These are phyloP conservation scores for Tetramitus jugosus DNA, from an alignment of 208 protist genomes.

Conservation along the genomic window DNA sequence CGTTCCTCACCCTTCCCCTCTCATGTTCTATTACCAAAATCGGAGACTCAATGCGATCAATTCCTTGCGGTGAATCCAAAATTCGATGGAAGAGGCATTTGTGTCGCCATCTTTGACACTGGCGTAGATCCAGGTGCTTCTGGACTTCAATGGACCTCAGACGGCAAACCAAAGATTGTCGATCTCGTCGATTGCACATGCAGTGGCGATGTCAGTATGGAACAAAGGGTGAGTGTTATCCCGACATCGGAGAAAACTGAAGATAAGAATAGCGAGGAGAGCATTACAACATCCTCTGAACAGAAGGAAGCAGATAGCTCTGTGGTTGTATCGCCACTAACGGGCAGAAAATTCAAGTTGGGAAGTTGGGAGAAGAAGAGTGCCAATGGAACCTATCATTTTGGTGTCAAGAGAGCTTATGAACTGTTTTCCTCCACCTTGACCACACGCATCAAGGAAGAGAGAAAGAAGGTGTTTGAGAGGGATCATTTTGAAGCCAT, in stretches of 20 bases:
- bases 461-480: conserved; percentile 38
- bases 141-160: conserved; percentile 30
- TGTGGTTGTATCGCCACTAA: neutral
- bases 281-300: too few relatives aligned
- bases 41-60: conserved; percentile 31
- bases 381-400: neutral
- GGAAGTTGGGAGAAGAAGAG: neutral
- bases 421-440: conserved; percentile 29
- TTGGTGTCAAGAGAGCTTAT: conserved; percentile 34
- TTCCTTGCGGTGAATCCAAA: conserved; percentile 36
- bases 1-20: too few relatives aligned
- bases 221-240: too few relatives aligned
- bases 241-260: too few relatives aligned
- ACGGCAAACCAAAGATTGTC: conserved; percentile 46
- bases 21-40: conserved; percentile 41
- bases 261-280: too few relatives aligned
- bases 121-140: conserved; percentile 39
- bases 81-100: conserved; percentile 39
- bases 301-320: conserved; percentile 14
- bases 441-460: conserved; percentile 31
- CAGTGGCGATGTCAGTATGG: conserved; percentile 44
- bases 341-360: conserved; percentile 1
- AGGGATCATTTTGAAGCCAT: conserved; percentile 21
- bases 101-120: conserved; percentile 44
- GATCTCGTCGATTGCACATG: conserved; percentile 45